Conservation (phyloP, 1,284 basidiomycete species). For the Fomitopsis schrenkii region DNA sequence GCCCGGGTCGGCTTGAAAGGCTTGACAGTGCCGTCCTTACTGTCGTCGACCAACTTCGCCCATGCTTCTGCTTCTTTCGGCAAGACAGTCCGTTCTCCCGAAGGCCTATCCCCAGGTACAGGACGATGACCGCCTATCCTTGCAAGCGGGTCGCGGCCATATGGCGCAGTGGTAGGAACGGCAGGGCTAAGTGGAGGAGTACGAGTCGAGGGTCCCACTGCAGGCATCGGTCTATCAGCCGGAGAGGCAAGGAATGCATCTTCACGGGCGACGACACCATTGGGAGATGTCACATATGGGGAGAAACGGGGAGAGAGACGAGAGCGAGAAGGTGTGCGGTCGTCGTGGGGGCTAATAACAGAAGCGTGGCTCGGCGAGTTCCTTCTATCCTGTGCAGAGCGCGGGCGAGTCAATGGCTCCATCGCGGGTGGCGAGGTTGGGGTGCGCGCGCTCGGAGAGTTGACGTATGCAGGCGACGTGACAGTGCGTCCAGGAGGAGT, state of each 20-base stretch:
- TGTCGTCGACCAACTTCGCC: constrained; percentile 19
- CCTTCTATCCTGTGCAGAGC: constrained; percentile 48
- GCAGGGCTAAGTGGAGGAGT: constrained; percentile 55
- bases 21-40: constrained; percentile 16
- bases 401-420: constrained; percentile 56
- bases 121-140: constrained; percentile 10
- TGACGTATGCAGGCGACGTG: constrained; percentile 6
- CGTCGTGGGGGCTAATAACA: constrained; percentile 10
- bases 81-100: not conserved
- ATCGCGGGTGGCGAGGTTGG: constrained; percentile 15
- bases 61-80: not conserved
- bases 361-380: constrained; percentile 33
- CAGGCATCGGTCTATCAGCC: not conserved
- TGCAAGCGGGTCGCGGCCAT: constrained; percentile 5
- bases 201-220: constrained; percentile 5
- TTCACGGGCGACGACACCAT: constrained; percentile 2
- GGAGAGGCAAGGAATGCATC: not conserved
- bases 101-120: not conserved
- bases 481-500: not conserved
- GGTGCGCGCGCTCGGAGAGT: not conserved
- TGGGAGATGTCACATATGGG: not conserved
- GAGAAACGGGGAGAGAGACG: constrained; percentile 17
- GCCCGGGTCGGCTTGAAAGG: constrained; percentile 6
- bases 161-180: not conserved
- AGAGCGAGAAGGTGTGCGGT: not conserved